Evolutionary conservation across 139 green algal species (phyloP), one percentile per base, ranked within the genome.

Genomic region (Nannochloris sp.): DNA sequence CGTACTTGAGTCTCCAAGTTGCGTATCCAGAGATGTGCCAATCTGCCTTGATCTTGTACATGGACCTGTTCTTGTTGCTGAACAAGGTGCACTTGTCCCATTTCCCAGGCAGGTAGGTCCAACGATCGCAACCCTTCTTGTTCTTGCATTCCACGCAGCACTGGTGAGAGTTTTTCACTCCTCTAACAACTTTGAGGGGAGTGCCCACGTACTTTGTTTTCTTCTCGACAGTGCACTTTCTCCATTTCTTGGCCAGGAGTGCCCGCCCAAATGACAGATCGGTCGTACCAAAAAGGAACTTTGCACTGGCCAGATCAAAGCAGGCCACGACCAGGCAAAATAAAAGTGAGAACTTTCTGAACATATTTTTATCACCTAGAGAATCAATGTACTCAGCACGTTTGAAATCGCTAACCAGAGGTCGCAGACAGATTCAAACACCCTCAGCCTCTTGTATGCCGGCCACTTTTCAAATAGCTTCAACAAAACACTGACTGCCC

Each of bases 1-100:
- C 44, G 44, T 51, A 51, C 44, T 51, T 19, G 44, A 51, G 44
- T 53, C 46, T 53, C 46, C 46, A 53, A 19, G 46, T 19, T 25
- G 46, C 46, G 0, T 53, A 53, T 53, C 46, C 46, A 21, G 46
- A 53, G 46, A 53, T 21, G n/a, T 53, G n/a, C 46, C 46, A 53
- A 0, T 21, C 9, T 25, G 46, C 46, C n/a, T 53, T 53, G 46
- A 19, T 19, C 46, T 53, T 53, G 46, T 25, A 53, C 46, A 53
- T 21, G n/a, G 16, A 25, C 46, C 46, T 53, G 46, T 19, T 21
- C 16, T 19, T 53, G 18, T 53, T 53, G 0, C 18, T 25, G n/a
- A 53, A 53, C 46, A 53, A 21, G n/a, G 1, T 21, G 46, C 46
- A 53, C 46, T 53, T 53, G 0, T 53, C n/a, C 46, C 46, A 53